Base-by-base conservation (phyloP, 306 rosid species). In the Lathyrus oleraceus region DNA sequence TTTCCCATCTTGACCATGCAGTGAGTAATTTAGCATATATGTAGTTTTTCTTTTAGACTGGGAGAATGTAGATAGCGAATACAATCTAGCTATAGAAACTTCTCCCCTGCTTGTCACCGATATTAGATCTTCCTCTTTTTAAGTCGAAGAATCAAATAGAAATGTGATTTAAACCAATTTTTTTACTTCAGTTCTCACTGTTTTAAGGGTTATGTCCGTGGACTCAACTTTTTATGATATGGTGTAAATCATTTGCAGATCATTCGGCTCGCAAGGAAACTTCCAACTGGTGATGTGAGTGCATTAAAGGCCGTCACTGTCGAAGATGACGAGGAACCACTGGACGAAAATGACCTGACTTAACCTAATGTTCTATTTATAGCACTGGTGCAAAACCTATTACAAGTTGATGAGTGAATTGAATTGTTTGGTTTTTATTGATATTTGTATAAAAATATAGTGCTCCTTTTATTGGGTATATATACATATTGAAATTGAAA, bases 291-390 rank as follows among this genome's bases (percentile, higher is more conserved):
- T 4, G 96, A 94, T 70, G 88, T 90, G 70, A 83, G 85, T 77
- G 81, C 79, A 73, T 75, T 87, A 1, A 88, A 79, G 81, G 62
- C 76, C 7, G 71, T 56, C 40, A 72, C 75, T n/a, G 44, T 52
- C 9, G 81, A 75, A 42, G 90, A 85, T 39, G 83, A 78, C 12
- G 94, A 78, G 60, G 83, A 86, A 51, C 71, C 81, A n/a, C 81
- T 90, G 30, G 96, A 94, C 30, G 98, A 94, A 83, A 69, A 90
- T 80, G 97, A 94, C 79, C 95, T 94, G 53, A 94, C 98, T 32
- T 94, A 68, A 70, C 40, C 61, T 14, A 44, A 28, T 63, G 54
- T 40, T 14, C 7, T 38, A 54, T 42, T 57, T 32, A 38, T 64
- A 23, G 51, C 43, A 45, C 42, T 61, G 66, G 21, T 54, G 60